phyloP scores from a whole-genome alignment of 2,329 filamentous ascomycete genomes.

The Paracoccidioides lutzii region DNA sequence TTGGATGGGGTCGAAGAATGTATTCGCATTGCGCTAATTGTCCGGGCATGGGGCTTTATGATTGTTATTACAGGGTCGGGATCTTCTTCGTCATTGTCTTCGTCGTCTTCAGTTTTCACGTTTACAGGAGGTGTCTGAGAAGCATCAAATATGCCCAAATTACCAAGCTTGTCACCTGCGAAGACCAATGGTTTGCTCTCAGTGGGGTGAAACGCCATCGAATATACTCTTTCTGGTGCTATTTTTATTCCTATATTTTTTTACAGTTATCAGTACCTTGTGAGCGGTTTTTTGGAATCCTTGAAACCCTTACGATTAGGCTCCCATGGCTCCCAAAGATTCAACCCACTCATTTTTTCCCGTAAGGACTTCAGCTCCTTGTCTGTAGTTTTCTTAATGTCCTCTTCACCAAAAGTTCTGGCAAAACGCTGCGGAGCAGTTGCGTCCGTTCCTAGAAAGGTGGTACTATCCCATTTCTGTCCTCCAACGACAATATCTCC shows the following conservation, averaged over 20 bases:
- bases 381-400: slow-evolving; percentile 67
- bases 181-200: slow-evolving; percentile 78
- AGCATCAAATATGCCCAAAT: slow-evolving; percentile 80
- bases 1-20: slow-evolving; percentile 58
- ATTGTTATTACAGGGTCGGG: slow-evolving; percentile 71
- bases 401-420: slow-evolving; percentile 73
- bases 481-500: slow-evolving; percentile 70
- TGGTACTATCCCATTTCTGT: slow-evolving; percentile 57
- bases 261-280: not conserved
- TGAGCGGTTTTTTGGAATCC: not conserved
- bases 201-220: slow-evolving; percentile 77
- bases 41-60: slow-evolving; percentile 79
- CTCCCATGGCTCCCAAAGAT: slow-evolving; percentile 71
- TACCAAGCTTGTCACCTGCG: slow-evolving; percentile 86
- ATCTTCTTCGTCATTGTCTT: slow-evolving; percentile 51
- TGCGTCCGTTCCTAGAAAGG: slow-evolving; percentile 50
- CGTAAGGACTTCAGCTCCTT: slow-evolving; percentile 60
- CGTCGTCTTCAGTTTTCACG: slow-evolving; percentile 47
- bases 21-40: slow-evolving; percentile 75
- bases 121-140: slow-evolving; percentile 50
- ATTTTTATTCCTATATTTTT: slow-evolving; percentile 63
- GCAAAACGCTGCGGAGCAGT: slow-evolving; percentile 64
- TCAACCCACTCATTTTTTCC: slow-evolving; percentile 61
- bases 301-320: slow-evolving; percentile 51
- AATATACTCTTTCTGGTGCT: slow-evolving; percentile 74